Evolutionary conservation across 179 eudicot genomes (phyloP).

Genomic region (Silene vulgaris): DNA sequence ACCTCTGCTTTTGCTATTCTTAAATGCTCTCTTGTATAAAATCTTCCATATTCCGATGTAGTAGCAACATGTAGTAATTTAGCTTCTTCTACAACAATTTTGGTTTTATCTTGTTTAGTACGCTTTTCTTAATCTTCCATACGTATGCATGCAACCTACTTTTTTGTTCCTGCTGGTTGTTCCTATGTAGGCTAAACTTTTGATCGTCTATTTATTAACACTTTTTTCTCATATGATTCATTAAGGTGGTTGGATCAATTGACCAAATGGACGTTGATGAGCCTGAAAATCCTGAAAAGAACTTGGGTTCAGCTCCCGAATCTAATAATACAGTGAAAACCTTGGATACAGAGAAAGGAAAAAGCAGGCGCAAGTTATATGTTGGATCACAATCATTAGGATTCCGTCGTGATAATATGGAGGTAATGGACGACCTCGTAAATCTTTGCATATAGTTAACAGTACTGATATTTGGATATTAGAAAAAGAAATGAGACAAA

Average conservation of each 20-base stretch:
- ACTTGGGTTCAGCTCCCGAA: conserved; percentile 54
- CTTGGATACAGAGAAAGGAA: conserved; percentile 54
- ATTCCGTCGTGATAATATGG: conserved; percentile 91
- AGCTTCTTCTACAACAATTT: no score
- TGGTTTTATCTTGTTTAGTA: not conserved
- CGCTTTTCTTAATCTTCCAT: conserved; percentile 2
- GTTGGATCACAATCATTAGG: conserved; percentile 90
- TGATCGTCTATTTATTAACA: not conserved
- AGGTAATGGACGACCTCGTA: conserved; percentile 40
- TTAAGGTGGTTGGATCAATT: conserved; percentile 76
- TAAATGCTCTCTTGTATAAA: no score
- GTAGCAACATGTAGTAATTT: no score
- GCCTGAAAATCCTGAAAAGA: conserved; percentile 57
- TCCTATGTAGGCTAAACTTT: no score
- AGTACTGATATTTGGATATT: not conserved
- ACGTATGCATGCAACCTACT: not conserved
- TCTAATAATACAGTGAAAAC: conserved; percentile 43
- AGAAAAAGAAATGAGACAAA: not conserved
- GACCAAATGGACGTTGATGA: conserved; percentile 89
- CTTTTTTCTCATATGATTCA: conserved; percentile 4
- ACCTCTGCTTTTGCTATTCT: no score
- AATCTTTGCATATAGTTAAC: not conserved
- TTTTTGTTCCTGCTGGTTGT: not conserved
- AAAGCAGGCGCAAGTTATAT: conserved; percentile 67
- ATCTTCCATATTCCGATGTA: no score